A percentile compares a stretch with the other conserved stretches of the same genome.
phyloP scores from a whole-genome alignment of 116 monocot species.

The Posidonia oceanica region DNA sequence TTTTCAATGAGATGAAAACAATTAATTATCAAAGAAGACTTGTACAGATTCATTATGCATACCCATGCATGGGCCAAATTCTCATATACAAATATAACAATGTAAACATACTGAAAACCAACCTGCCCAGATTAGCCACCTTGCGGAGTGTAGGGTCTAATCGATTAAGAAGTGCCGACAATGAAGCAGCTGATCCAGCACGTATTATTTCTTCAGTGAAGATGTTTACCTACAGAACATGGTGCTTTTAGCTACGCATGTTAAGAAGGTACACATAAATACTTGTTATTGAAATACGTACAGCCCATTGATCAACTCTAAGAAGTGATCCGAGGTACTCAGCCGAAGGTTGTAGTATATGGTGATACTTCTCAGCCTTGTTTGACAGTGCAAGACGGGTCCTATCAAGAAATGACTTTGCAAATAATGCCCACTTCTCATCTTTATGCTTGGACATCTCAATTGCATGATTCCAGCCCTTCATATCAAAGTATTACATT shows the following conservation, averaged over 20 bases:
- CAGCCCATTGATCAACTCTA: constrained; percentile 77
- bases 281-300: constrained; percentile 25
- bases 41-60: too few species aligned
- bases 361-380: constrained; percentile 79
- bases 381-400: constrained; percentile 69
- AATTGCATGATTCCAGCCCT: constrained; percentile 84
- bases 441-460: constrained; percentile 53
- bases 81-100: neutral
- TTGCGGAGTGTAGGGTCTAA: constrained; percentile 85
- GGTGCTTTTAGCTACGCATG: neutral
- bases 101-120: neutral
- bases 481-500: neutral
- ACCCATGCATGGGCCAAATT: neutral
- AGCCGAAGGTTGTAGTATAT: constrained; percentile 87
- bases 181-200: constrained; percentile 86
- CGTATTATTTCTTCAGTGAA: constrained; percentile 99
- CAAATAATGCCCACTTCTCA: constrained; percentile 83
- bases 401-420: constrained; percentile 88
- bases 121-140: constrained; percentile 92
- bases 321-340: constrained; percentile 89
- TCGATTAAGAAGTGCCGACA: constrained; percentile 78
- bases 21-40: too few species aligned
- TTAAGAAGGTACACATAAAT: neutral
- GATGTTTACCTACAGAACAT: constrained; percentile 42
- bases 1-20: too few species aligned